phyloP scores from a whole-genome alignment of 352 stramenopile genomes.

The Lagenidium sp. region DNA sequence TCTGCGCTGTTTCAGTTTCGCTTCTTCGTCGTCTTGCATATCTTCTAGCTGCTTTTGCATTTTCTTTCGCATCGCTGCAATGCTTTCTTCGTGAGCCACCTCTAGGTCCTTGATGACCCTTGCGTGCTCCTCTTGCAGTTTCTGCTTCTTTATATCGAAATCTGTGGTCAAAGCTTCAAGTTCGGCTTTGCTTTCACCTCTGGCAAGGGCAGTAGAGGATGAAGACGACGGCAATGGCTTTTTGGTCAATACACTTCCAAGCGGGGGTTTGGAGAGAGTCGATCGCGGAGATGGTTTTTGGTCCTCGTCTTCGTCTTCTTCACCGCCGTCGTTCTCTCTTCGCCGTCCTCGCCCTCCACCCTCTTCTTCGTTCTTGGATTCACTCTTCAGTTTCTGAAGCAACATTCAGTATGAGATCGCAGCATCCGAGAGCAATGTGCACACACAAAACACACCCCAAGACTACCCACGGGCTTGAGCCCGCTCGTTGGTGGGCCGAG shows the following conservation, averaged over 20 bases:
- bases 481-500: constrained; percentile 15
- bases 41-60: constrained; percentile 37
- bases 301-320: constrained; percentile 12
- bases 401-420: too few relatives aligned
- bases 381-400: constrained; percentile 14
- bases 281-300: constrained; percentile 10
- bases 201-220: constrained; percentile 7
- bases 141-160: constrained; percentile 45
- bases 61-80: constrained; percentile 31
- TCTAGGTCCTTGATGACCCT: constrained; percentile 25
- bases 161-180: constrained; percentile 19
- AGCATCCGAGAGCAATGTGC: too few relatives aligned
- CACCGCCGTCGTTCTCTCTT: constrained; percentile 18
- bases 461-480: constrained; percentile 29
- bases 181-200: constrained; percentile 26
- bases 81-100: constrained; percentile 21
- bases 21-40: constrained; percentile 41
- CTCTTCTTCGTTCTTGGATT: constrained; percentile 29
- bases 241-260: constrained; percentile 34
- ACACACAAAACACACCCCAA: constrained; percentile 41
- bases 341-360: too few relatives aligned
- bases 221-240: constrained; percentile 30
- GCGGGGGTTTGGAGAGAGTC: constrained; percentile 43
- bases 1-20: constrained; percentile 39
- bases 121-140: constrained; percentile 29